Evolutionary conservation across 1,139 yeast genomes (phyloP).

Genomic region (Suhomyces taliae): DNA sequence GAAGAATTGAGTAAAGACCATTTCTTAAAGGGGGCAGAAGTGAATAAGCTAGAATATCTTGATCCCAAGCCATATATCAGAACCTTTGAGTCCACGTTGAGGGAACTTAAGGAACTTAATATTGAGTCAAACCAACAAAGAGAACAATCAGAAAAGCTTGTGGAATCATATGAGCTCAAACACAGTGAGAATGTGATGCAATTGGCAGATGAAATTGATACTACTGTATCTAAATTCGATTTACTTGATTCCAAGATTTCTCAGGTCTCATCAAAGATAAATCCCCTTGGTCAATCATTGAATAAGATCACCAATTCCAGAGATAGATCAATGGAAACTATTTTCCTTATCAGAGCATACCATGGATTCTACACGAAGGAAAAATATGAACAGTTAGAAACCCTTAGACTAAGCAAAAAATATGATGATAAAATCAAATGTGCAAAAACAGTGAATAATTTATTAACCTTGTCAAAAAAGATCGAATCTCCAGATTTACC

Average conservation of each 20-base stretch:
- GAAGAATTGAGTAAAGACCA: slow-evolving; percentile 80
- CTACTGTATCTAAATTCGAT: slow-evolving; percentile 48
- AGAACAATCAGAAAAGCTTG: slow-evolving; percentile 52
- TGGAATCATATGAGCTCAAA: slow-evolving; percentile 59
- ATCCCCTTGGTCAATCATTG: slow-evolving; percentile 72
- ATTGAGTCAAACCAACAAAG: slow-evolving; percentile 54
- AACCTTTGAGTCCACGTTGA: slow-evolving; percentile 83
- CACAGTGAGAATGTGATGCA: slow-evolving; percentile 69
- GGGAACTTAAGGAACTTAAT: slow-evolving; percentile 63
- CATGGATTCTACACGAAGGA: slow-evolving; percentile 68
- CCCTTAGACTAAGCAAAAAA: slow-evolving; percentile 41
- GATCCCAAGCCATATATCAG: slow-evolving; percentile 96
- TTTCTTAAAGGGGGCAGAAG: slow-evolving; percentile 54
- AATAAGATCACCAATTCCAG: slow-evolving; percentile 75
- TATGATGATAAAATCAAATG: slow-evolving; percentile 60
- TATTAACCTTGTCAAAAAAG: slow-evolving; percentile 64
- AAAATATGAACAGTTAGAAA: slow-evolving; percentile 61
- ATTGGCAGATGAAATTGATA: slow-evolving; percentile 51
- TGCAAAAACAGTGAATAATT: slow-evolving; percentile 66
- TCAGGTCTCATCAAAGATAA: slow-evolving; percentile 60
- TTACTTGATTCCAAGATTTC: slow-evolving; percentile 60
- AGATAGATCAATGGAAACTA: slow-evolving; percentile 72
- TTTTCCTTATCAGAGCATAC: slow-evolving; percentile 74
- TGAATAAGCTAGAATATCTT: slow-evolving; percentile 53
- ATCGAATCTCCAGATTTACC: slow-evolving; percentile 53